phyloP scores from a whole-genome alignment of 805 yeast genomes.

The Wickerhamiella azymoides region DNA sequence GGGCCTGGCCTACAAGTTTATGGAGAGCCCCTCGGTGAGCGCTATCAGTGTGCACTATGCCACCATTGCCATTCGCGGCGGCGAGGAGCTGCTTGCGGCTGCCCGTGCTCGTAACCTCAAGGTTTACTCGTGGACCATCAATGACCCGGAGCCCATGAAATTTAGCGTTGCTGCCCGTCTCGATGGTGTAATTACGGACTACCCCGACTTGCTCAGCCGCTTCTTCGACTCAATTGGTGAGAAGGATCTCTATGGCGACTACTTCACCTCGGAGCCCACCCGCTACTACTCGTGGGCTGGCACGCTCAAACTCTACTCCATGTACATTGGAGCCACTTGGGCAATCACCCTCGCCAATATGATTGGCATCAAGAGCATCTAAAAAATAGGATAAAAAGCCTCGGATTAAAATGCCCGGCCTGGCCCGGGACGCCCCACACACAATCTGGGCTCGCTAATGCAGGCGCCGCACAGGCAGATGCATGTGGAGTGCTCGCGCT shows the following conservation, averaged over 20 bases:
- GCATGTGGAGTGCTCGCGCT: too few relatives aligned
- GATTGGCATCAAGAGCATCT: constrained; percentile 6
- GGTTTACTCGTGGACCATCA: constrained; percentile 42
- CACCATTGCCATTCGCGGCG: constrained; percentile 33
- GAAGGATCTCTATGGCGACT: constrained; percentile 18
- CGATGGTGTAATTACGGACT: constrained; percentile 33
- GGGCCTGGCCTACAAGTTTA: constrained; percentile 25
- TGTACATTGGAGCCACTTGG: constrained; percentile 14
- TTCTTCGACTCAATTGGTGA: constrained; percentile 16
- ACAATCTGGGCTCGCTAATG: too few relatives aligned
- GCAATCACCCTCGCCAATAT: constrained; percentile 12
- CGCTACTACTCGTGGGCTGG: constrained; percentile 15
- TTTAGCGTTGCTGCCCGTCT: constrained; percentile 26
- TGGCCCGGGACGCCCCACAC: too few relatives aligned
- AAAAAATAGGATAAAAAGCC: too few relatives aligned
- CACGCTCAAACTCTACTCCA: constrained; percentile 13
- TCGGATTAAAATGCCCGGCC: too few relatives aligned
- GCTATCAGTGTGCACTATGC: constrained; percentile 38
- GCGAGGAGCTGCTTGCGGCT: constrained; percentile 25
- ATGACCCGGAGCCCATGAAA: constrained; percentile 27
- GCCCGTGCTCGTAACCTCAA: constrained; percentile 25
- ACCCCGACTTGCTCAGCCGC: constrained; percentile 21
- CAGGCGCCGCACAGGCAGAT: too few relatives aligned
- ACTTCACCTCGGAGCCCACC: constrained; percentile 19
- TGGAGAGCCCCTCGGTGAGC: constrained; percentile 36